Evolutionary conservation across 2,329 filamentous ascomycete genomes (phyloP), one percentile per base, ranked within the genome.

Genomic region (Colletotrichum chlorophyti): DNA sequence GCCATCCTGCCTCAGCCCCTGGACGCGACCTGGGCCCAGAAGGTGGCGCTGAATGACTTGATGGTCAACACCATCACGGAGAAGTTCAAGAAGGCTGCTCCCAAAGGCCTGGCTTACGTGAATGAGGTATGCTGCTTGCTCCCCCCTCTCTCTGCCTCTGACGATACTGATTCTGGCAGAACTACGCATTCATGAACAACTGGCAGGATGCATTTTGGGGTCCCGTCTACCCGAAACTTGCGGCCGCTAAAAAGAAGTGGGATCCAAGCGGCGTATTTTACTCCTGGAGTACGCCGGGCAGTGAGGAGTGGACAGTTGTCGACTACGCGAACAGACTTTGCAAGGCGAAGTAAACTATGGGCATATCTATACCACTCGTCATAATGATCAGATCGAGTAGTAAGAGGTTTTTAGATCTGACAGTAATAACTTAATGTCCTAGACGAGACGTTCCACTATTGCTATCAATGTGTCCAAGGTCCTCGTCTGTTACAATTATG

Each of bases 181-280:
- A 63, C 17, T 62, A 63, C 11, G 59, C 48, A 6, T 59, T 62
- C 31, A 61, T 59, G 53, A 53, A 59, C 19, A 49, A 62, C 17
- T 61, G 59, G 59, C 58, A 62, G 8, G 58, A 63, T 12, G 49
- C 59, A 5, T 61, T 63, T 24, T 62, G 59, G 59, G 61, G 59
- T 6, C 41, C 49, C 1, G 9, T 60, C 12, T 63, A 61, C 27
- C 51, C 59, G 2, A 64, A 59, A 10, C 65, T 84, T 10, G 55
- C 73, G n/a, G 32, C 34, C 0, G 71, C 84, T 19, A 86, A 86
- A 75, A 65, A 71, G 31, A 78, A 74, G 64, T 85, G 78, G 62
- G 83, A 84, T 63, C 71, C 76, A 0, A 53, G 69, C 1, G 65
- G 67, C 2, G 57, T 86, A 5, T 82, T 82, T 27, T 81, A 81